These are phyloP conservation scores for Limtongia smithiae DNA, from an alignment of 805 yeast genomes.

Conservation along the genomic window DNA sequence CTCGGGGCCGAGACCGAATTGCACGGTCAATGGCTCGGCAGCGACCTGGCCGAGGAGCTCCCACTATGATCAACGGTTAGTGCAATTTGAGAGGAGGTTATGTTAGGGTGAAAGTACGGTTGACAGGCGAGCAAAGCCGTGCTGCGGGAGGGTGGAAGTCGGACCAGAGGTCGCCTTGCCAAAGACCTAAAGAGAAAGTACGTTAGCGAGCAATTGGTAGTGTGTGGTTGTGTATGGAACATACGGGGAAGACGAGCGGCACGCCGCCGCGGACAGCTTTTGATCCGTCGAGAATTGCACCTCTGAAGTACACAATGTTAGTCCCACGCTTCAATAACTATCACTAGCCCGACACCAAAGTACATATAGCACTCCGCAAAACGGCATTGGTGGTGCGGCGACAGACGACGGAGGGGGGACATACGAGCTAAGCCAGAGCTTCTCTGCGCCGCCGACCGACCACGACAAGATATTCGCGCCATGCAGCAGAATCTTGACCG, in stretches of 20 bases:
- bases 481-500: conserved; percentile 67
- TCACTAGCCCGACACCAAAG: too few relatives aligned
- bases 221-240: neutral
- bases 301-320: conserved; percentile 45
- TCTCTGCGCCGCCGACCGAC: conserved; percentile 68
- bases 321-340: neutral
- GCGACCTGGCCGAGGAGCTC: conserved; percentile 85
- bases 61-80: conserved; percentile 47
- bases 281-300: conserved; percentile 83
- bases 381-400: neutral
- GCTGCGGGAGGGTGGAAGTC: conserved; percentile 77
- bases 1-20: conserved; percentile 89
- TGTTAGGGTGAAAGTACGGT: conserved; percentile 30
- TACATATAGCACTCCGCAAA: neutral
- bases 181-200: conserved; percentile 33
- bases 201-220: neutral
- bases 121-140: conserved; percentile 90
- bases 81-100: neutral
- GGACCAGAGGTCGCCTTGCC: conserved; percentile 66
- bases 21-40: conserved; percentile 70
- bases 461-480: conserved; percentile 91
- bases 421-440: conserved; percentile 60
- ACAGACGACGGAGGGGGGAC: too few relatives aligned
- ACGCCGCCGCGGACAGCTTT: conserved; percentile 97
- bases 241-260: conserved; percentile 86